Conservation (phyloP, 495 filamentous ascomycete species). For the Lindgomyces ingoldianus region DNA sequence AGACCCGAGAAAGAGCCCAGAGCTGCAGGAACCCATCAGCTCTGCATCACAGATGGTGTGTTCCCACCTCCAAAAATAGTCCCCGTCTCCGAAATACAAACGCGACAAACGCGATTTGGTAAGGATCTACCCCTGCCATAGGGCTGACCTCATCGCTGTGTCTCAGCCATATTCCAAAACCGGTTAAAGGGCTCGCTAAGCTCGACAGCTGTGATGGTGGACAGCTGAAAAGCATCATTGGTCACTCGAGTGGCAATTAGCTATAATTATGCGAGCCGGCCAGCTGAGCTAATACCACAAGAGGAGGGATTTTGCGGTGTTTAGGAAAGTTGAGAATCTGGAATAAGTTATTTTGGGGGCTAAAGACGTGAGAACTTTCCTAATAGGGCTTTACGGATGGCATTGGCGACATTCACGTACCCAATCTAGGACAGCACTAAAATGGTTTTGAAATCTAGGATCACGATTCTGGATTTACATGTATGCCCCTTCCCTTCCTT, state of each 20-base stretch:
- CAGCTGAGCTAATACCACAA: too few relatives aligned
- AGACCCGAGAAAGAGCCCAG: slow-evolving; percentile 16
- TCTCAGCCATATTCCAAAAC: slow-evolving; percentile 29
- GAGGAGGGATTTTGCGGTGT: too few relatives aligned
- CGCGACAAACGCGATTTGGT: slow-evolving; percentile 17
- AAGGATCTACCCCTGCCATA: slow-evolving; percentile 8
- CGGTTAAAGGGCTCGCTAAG: neutral
- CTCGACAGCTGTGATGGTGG: neutral
- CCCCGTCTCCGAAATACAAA: slow-evolving; percentile 7
- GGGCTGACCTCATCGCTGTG: slow-evolving; percentile 32
- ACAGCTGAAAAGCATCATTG: slow-evolving; percentile 15
- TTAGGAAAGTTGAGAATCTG: neutral
- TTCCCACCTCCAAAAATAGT: slow-evolving; percentile 28
- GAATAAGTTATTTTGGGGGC: neutral
- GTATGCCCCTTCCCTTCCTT: neutral
- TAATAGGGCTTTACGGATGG: too few relatives aligned
- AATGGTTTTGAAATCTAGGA: neutral
- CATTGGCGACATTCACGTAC: too few relatives aligned
- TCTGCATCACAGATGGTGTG: neutral
- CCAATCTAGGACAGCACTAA: neutral
- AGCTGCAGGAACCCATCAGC: slow-evolving; percentile 31
- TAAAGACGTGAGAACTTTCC: too few relatives aligned
- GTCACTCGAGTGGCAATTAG: slow-evolving; percentile 4
- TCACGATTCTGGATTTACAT: neutral
- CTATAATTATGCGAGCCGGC: slow-evolving; percentile 10